A percentile compares a stretch with the other conserved stretches of the same genome.
Evolutionary conservation across 768 basidiomycete species (phyloP).

Genomic region (Tulasnella calospora): DNA sequence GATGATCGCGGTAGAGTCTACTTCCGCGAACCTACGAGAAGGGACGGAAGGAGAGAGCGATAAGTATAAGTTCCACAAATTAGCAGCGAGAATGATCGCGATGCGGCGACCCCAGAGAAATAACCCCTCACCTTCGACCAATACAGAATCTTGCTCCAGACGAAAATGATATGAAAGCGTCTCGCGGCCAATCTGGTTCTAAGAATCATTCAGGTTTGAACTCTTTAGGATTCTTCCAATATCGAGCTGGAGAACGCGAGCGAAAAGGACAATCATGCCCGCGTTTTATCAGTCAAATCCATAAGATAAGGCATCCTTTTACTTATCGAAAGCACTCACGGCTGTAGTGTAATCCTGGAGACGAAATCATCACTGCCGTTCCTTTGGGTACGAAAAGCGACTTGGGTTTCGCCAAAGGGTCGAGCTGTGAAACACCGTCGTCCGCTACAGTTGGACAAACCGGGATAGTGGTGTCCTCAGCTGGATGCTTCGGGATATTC

Average conservation of each 20-base stretch:
- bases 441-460: background rate
- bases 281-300: no score
- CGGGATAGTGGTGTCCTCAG: background rate
- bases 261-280: no score
- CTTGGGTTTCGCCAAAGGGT: background rate
- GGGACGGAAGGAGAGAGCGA: background rate
- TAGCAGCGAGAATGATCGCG: background rate
- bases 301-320: no score
- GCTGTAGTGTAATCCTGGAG: slow-evolving; percentile 11
- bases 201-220: slow-evolving; percentile 23
- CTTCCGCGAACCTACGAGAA: slow-evolving; percentile 18
- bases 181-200: slow-evolving; percentile 16
- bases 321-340: no score
- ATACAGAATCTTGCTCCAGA: background rate
- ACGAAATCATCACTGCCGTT: background rate
- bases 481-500: background rate
- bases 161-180: slow-evolving; percentile 24
- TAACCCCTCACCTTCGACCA: background rate
- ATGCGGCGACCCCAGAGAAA: background rate
- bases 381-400: slow-evolving; percentile 16
- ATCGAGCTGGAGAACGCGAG: background rate
- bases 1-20: slow-evolving; percentile 11
- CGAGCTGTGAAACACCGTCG: background rate
- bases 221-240: slow-evolving; percentile 19
- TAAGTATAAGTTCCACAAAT: background rate